Evolutionary conservation across 208 protist species (phyloP).

Genomic region (Histomonas meleagridis): DNA sequence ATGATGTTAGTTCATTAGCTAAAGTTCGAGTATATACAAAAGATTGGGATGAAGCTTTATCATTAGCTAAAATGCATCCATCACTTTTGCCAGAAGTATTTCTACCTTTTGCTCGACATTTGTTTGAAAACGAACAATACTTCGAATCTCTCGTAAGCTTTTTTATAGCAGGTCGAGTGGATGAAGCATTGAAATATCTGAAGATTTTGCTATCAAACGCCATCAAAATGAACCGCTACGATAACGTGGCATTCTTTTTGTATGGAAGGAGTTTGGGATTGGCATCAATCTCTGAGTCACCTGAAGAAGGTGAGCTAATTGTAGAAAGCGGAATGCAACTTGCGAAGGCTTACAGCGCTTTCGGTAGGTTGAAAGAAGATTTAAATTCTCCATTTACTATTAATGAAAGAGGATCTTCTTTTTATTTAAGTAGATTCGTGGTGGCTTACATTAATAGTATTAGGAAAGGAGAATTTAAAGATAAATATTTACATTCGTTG

Average conservation of each 20-base stretch:
- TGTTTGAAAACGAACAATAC: conserved; percentile 33
- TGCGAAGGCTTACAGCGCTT: neutral
- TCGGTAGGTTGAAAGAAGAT: neutral
- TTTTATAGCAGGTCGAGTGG: conserved; percentile 7
- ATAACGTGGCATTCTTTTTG: neutral
- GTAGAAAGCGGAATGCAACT: conserved; percentile 14
- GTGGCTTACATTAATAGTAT: neutral
- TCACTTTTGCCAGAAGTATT: neutral
- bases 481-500: neutral
- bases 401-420: neutral
- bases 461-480: neutral
- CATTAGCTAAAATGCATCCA: conserved; percentile 27
- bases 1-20: neutral
- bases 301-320: neutral
- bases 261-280: neutral
- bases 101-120: neutral
- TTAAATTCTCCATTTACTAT: conserved; percentile 8
- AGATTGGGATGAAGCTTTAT: conserved; percentile 30
- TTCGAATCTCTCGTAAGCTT: conserved; percentile 16
- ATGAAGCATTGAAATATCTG: neutral
- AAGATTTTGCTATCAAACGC: neutral
- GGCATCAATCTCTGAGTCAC: neutral
- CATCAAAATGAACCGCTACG: neutral
- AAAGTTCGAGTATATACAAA: neutral
- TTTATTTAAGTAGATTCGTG: neutral